Conservation (phyloP, 2,329 filamentous ascomycete species). For the Pseudogymnoascus sp. region DNA sequence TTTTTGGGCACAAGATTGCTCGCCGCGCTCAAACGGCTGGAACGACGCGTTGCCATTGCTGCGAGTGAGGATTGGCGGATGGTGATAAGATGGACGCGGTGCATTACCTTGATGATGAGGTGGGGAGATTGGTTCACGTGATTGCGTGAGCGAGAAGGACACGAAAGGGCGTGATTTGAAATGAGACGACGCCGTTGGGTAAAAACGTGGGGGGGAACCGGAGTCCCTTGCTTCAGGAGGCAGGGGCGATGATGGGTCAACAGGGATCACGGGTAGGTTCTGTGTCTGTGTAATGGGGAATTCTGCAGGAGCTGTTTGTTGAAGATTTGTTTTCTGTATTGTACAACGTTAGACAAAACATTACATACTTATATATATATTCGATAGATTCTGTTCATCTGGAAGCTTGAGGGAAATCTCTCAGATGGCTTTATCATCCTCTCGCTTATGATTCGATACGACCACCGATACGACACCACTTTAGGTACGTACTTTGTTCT, state of each 20-base stretch:
- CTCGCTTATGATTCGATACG: not conserved
- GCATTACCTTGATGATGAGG: not conserved
- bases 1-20: not conserved
- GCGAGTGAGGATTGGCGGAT: not conserved
- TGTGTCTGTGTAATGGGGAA: not conserved
- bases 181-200: not conserved
- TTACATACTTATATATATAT: not conserved
- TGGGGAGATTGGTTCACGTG: not conserved
- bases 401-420: not conserved
- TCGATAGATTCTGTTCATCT: not conserved
- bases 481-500: not conserved
- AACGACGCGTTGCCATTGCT: conserved; percentile 6
- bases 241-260: not conserved
- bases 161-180: not conserved
- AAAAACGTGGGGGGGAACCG: not conserved
- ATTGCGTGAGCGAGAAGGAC: not conserved
- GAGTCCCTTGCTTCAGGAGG: not conserved
- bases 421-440: not conserved
- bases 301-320: not conserved
- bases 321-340: not conserved
- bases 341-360: not conserved
- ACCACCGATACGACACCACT: not conserved
- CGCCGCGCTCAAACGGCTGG: not conserved
- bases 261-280: not conserved
- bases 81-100: not conserved